A percentile compares a stretch with the other conserved stretches of the same genome.
phyloP scores from a whole-genome alignment of 805 yeast genomes.

The Lipomyces yamanashiensis region DNA sequence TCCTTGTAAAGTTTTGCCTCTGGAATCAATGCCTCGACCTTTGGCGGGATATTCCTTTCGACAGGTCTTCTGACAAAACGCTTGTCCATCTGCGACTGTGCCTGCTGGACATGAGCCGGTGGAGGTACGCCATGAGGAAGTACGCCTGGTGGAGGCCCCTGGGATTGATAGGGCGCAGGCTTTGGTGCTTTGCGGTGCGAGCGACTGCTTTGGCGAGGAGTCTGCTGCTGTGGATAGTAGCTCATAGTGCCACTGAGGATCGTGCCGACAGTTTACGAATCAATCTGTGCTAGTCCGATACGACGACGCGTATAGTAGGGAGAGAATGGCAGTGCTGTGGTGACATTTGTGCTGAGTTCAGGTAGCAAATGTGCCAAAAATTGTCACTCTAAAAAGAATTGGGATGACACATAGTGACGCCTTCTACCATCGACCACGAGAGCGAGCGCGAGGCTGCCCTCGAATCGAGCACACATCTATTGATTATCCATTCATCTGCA shows the following conservation, averaged over 20 bases:
- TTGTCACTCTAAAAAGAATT: neutral
- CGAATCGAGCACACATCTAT: neutral
- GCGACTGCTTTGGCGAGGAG: slow-evolving; percentile 6
- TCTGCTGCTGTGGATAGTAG: slow-evolving; percentile 14
- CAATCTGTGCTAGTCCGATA: no score
- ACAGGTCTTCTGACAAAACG: slow-evolving; percentile 51
- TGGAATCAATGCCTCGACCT: slow-evolving; percentile 57
- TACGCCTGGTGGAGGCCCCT: slow-evolving; percentile 37
- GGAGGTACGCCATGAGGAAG: slow-evolving; percentile 34
- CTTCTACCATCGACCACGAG: slow-evolving; percentile 7
- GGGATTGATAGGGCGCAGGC: slow-evolving; percentile 10
- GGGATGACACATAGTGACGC: slow-evolving; percentile 4
- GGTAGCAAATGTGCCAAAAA: neutral
- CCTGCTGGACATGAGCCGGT: slow-evolving; percentile 23
- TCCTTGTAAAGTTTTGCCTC: slow-evolving; percentile 74
- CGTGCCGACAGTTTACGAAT: neutral
- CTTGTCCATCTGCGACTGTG: slow-evolving; percentile 30
- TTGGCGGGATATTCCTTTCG: slow-evolving; percentile 56
- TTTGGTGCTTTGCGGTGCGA: slow-evolving; percentile 16
- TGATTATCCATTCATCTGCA: neutral
- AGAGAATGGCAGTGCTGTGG: neutral
- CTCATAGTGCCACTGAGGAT: slow-evolving; percentile 5
- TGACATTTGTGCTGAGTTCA: neutral
- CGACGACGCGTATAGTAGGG: slow-evolving; percentile 2
- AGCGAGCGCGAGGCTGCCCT: neutral